Conservation (phyloP, 2,329 filamentous ascomycete genomes). For the Orbilia blumenaviensis region DNA sequence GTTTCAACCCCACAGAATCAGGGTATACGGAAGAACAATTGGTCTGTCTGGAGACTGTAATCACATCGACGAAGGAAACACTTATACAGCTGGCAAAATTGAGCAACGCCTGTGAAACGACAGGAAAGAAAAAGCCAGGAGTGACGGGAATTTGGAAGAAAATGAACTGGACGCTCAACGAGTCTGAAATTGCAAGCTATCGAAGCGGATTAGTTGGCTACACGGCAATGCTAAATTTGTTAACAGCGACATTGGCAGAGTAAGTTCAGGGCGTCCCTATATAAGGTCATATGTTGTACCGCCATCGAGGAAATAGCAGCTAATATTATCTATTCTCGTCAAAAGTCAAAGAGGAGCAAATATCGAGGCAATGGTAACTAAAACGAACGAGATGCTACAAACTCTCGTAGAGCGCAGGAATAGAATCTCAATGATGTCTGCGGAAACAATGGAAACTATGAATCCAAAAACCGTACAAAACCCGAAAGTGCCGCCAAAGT, state of each 20-base stretch:
- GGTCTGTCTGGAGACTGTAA: constrained; percentile 43
- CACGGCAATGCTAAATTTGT: constrained; percentile 49
- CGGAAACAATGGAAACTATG: constrained; percentile 14
- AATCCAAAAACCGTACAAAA: constrained; percentile 7
- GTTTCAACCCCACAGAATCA: constrained; percentile 44
- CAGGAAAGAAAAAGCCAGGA: constrained; percentile 43
- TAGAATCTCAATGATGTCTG: constrained; percentile 37
- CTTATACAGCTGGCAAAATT: constrained; percentile 45
- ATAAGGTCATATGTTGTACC: background rate
- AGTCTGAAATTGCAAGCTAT: constrained; percentile 51
- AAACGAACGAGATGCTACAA: constrained; percentile 52
- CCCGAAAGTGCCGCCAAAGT: background rate
- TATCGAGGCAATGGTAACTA: constrained; percentile 48
- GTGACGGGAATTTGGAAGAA: constrained; percentile 50
- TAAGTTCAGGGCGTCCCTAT: constrained; percentile 2
- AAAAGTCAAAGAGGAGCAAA: constrained; percentile 49
- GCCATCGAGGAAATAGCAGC: background rate
- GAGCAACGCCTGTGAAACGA: constrained; percentile 49
- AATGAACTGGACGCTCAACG: constrained; percentile 47
- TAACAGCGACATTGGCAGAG: constrained; percentile 49
- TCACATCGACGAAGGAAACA: constrained; percentile 42
- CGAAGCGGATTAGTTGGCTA: constrained; percentile 50
- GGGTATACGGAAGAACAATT: constrained; percentile 50
- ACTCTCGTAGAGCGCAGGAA: constrained; percentile 42
- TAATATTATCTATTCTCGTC: background rate